Conservation (phyloP, 306 rosid species). For the Prunus mira region DNA sequence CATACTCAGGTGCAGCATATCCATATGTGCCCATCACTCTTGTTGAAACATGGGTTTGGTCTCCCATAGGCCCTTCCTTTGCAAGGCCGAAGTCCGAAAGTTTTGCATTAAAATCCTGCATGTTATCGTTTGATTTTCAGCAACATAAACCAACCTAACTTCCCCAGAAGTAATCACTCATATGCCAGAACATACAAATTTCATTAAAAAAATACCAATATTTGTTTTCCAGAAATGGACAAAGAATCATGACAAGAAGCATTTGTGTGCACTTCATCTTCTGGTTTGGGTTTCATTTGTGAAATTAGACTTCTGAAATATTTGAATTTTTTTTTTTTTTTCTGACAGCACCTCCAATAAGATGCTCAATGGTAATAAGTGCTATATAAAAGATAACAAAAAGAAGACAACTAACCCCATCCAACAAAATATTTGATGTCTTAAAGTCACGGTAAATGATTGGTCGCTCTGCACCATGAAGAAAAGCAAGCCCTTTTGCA, state of each 20-base stretch:
- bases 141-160: constrained; percentile 3
- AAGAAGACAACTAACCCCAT: constrained; percentile 62
- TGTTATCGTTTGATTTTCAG: constrained; percentile 30
- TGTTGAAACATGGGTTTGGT: constrained; percentile 95
- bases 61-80: constrained; percentile 97
- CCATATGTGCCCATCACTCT: constrained; percentile 97
- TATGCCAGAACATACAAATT: constrained; percentile 16
- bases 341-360: neutral
- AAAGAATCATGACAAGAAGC: neutral
- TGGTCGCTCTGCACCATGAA: constrained; percentile 89
- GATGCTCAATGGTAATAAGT: neutral
- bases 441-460: constrained; percentile 97
- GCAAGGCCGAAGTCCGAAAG: constrained; percentile 97
- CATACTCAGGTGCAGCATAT: constrained; percentile 93
- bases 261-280: neutral
- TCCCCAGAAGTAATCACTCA: constrained; percentile 13
- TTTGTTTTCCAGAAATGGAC: constrained; percentile 4
- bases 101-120: constrained; percentile 84
- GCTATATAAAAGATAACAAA: constrained; percentile 1
- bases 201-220: neutral
- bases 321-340: neutral
- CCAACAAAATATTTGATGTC: constrained; percentile 92
- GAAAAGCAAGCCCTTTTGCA: constrained; percentile 98
- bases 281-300: neutral
- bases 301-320: neutral